Evolutionary conservation across 495 filamentous ascomycete genomes (phyloP).

Genomic region (Aspergillus nanangensis): DNA sequence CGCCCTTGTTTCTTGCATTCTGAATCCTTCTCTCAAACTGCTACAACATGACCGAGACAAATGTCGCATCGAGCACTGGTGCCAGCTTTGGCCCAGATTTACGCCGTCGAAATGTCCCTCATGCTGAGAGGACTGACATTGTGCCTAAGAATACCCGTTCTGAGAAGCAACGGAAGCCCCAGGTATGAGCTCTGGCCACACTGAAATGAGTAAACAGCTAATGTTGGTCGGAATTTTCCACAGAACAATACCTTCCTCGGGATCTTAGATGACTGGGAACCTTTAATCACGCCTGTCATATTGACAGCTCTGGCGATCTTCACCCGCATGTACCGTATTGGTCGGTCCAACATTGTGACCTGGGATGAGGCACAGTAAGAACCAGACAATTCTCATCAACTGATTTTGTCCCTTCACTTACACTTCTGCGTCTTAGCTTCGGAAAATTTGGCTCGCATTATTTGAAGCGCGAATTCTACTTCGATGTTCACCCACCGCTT

Average conservation of each 20-base stretch:
- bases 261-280: slow-evolving; percentile 75
- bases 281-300: slow-evolving; percentile 78
- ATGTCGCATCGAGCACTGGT: slow-evolving; percentile 57
- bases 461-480: slow-evolving; percentile 98
- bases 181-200: slow-evolving; percentile 19
- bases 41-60: slow-evolving; percentile 26
- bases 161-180: slow-evolving; percentile 56
- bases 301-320: slow-evolving; percentile 89
- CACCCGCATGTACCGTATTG: slow-evolving; percentile 93
- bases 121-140: slow-evolving; percentile 34
- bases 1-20: background rate
- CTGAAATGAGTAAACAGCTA: slow-evolving; percentile 9
- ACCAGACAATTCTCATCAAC: slow-evolving; percentile 9
- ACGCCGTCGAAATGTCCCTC: slow-evolving; percentile 69
- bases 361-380: slow-evolving; percentile 98
- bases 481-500: slow-evolving; percentile 95
- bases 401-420: slow-evolving; percentile 15
- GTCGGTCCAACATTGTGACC: slow-evolving; percentile 90
- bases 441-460: slow-evolving; percentile 99
- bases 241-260: slow-evolving; percentile 47
- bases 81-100: slow-evolving; percentile 61
- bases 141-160: slow-evolving; percentile 43
- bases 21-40: slow-evolving; percentile 1
- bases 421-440: slow-evolving; percentile 57
- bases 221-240: background rate